Conservation (phyloP, 1,139 yeast genomes). For the Debaryomyces fabryi region DNA sequence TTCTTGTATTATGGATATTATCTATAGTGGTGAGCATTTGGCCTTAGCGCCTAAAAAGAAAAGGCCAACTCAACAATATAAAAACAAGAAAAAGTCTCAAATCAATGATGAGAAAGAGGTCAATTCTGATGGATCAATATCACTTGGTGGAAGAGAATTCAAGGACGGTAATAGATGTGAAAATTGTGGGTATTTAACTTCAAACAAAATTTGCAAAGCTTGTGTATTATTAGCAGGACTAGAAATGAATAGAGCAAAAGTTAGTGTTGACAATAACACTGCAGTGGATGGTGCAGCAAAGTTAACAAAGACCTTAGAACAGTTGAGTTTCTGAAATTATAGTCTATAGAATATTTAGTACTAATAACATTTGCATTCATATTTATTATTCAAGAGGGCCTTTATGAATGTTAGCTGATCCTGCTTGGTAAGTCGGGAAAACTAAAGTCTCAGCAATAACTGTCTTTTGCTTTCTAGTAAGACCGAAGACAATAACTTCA, state of each 20-base stretch:
- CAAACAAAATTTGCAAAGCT: conserved; percentile 89
- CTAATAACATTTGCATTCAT: background rate
- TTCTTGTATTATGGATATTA: conserved; percentile 90
- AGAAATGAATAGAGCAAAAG: conserved; percentile 70
- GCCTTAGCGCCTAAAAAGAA: conserved; percentile 61
- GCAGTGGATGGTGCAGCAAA: conserved; percentile 70
- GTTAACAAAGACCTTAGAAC: conserved; percentile 65
- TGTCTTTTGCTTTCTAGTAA: conserved; percentile 50
- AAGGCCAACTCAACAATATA: conserved; percentile 30
- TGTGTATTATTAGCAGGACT: conserved; percentile 86
- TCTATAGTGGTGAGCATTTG: conserved; percentile 90
- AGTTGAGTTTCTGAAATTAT: conserved; percentile 52
- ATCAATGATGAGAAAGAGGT: conserved; percentile 48
- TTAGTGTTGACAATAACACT: conserved; percentile 53
- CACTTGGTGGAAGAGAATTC: conserved; percentile 35
- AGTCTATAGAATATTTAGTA: conserved; percentile 4
- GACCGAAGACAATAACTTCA: conserved; percentile 51
- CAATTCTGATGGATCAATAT: conserved; percentile 62
- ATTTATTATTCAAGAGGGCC: conserved; percentile 14
- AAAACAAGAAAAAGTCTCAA: conserved; percentile 26
- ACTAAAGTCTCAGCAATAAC: conserved; percentile 55
- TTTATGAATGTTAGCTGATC: conserved; percentile 56
- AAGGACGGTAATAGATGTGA: conserved; percentile 77
- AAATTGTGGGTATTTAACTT: conserved; percentile 88
- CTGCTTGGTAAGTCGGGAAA: conserved; percentile 55